Conservation (phyloP, 805 yeast genomes). For the Phaffomyces opuntiae region DNA sequence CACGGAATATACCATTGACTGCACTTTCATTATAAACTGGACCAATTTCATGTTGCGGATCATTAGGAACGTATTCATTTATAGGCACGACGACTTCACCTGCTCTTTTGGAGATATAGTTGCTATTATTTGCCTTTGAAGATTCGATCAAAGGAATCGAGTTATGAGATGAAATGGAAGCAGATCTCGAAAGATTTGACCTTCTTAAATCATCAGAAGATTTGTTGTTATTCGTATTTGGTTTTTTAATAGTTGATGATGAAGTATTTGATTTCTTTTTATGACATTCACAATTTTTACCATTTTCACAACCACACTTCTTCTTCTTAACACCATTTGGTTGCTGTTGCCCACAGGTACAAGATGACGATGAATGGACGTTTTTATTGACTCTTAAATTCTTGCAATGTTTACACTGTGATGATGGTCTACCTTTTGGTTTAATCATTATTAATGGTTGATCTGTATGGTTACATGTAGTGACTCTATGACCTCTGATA, state of each 20-base stretch:
- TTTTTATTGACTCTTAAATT: slow-evolving; percentile 63
- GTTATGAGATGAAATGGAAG: not conserved
- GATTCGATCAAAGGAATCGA: not conserved
- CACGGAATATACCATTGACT: slow-evolving; percentile 23
- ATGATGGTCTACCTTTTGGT: slow-evolving; percentile 93
- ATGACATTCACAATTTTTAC: slow-evolving; percentile 24
- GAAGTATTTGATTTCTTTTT: slow-evolving; percentile 7
- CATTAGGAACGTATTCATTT: slow-evolving; percentile 30
- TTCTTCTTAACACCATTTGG: slow-evolving; percentile 17
- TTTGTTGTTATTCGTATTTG: not conserved
- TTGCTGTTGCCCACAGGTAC: slow-evolving; percentile 56
- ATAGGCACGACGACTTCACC: slow-evolving; percentile 33
- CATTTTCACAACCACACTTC: slow-evolving; percentile 23
- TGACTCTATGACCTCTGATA: slow-evolving; percentile 93
- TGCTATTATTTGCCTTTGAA: no score
- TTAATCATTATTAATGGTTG: slow-evolving; percentile 88
- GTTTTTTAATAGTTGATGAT: not conserved
- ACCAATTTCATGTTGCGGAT: slow-evolving; percentile 24
- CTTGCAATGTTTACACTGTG: slow-evolving; percentile 84
- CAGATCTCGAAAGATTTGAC: not conserved
- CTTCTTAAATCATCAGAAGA: slow-evolving; percentile 1
- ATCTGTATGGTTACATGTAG: slow-evolving; percentile 88
- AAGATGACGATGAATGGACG: slow-evolving; percentile 49
- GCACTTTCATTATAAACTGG: slow-evolving; percentile 19
- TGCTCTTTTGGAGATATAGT: slow-evolving; percentile 15